Percentiles rank a stretch among this genome's conserved stretches.
Conservation (phyloP, 106 monocot genomes). For the Allium cepa region DNA sequence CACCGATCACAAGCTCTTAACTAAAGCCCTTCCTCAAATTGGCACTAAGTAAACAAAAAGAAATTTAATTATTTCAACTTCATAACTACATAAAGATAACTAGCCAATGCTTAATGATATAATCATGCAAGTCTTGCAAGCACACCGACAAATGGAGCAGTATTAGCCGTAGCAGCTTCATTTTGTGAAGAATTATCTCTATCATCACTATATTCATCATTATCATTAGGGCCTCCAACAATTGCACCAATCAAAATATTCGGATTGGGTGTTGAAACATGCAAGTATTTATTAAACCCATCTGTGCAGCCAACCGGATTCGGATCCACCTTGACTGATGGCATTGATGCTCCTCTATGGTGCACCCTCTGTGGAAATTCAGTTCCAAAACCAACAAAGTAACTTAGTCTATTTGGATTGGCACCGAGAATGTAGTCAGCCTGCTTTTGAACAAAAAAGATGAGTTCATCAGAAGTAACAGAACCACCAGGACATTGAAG, state of each 20-base stretch:
- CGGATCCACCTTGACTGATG: constrained; percentile 28
- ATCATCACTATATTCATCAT: constrained; percentile 32
- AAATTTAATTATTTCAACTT: too few species aligned
- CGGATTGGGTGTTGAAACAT: constrained; percentile 29
- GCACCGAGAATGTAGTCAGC: constrained; percentile 51
- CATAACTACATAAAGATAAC: too few species aligned
- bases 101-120: too few species aligned
- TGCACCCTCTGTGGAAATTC: constrained; percentile 35
- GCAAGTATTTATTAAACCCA: constrained; percentile 29
- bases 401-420: constrained; percentile 50
- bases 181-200: constrained; percentile 31
- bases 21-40: too few species aligned
- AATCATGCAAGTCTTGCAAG: constrained; percentile 33
- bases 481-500: constrained; percentile 22
- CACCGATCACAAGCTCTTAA: too few species aligned
- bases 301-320: constrained; percentile 22
- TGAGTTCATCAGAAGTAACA: constrained; percentile 17
- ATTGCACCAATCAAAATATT: constrained; percentile 53
- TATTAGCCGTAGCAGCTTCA: constrained; percentile 36
- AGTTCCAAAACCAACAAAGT: constrained; percentile 58
- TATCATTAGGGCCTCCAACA: constrained; percentile 50
- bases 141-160: constrained; percentile 44
- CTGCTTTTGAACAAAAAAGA: constrained; percentile 23
- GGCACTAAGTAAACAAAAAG: too few species aligned
- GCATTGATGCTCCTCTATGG: constrained; percentile 49